These are phyloP conservation scores for Paramecium bursaria DNA, from an alignment of 73 alveolate genomes.

Conservation along the genomic window DNA sequence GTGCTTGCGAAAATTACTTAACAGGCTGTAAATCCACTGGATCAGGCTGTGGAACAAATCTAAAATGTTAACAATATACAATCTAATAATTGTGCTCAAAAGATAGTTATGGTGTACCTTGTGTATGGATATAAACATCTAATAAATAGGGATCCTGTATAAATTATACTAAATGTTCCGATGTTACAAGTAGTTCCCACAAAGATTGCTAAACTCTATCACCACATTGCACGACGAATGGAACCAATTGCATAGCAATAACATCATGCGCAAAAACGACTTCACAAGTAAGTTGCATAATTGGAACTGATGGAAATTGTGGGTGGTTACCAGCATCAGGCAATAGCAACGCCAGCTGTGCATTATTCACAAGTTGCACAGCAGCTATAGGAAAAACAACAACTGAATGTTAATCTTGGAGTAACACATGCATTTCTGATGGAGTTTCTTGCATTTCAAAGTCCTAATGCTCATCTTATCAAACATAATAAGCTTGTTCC, in stretches of 20 bases:
- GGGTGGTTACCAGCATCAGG: too few species aligned
- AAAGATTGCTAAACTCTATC: constrained; percentile 10
- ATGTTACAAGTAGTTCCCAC: not conserved
- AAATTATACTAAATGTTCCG: constrained; percentile 9
- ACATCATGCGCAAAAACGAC: not conserved
- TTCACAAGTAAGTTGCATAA: not conserved
- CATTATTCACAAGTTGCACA: too few species aligned
- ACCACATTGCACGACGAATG: constrained; percentile 14
- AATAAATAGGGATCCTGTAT: not conserved
- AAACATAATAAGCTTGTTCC: constrained; percentile 6
- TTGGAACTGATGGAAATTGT: constrained; percentile 13
- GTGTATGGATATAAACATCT: constrained; percentile 48
- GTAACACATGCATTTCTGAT: constrained; percentile 24
- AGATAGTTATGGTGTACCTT: not conserved
- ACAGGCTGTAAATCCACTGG: constrained; percentile 41
- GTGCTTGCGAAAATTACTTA: not conserved
- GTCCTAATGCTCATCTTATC: constrained; percentile 9
- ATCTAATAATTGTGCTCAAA: not conserved
- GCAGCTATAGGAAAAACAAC: too few species aligned
- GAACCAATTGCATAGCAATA: constrained; percentile 23
- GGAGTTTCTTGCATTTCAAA: constrained; percentile 42
- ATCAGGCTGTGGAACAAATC: not conserved
- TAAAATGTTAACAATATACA: not conserved
- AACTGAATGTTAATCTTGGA: constrained; percentile 14
- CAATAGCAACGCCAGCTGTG: too few species aligned